phyloP scores from a whole-genome alignment of 768 basidiomycete species.

The Boletus coccyginus region DNA sequence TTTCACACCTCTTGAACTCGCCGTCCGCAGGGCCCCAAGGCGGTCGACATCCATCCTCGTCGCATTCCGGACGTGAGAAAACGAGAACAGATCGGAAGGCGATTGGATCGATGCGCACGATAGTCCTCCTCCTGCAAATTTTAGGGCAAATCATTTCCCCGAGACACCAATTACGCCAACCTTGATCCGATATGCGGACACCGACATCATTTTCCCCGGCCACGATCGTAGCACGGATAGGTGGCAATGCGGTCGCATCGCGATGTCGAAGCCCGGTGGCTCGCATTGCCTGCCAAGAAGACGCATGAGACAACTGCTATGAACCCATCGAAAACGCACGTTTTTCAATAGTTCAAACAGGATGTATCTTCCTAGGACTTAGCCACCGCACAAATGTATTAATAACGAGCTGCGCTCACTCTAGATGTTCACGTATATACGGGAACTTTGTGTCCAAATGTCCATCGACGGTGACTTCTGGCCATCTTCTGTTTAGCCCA shows the following conservation, averaged over 20 bases:
- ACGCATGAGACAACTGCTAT: not conserved
- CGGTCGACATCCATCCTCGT: constrained; percentile 64
- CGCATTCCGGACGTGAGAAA: constrained; percentile 81
- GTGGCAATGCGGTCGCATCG: constrained; percentile 44
- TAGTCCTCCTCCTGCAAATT: constrained; percentile 66
- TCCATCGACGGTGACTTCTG: constrained; percentile 71
- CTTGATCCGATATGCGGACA: constrained; percentile 90
- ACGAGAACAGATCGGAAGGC: constrained; percentile 83
- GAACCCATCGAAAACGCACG: constrained; percentile 40
- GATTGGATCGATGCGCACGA: constrained; percentile 48
- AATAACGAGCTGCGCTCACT: constrained; percentile 44
- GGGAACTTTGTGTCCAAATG: constrained; percentile 68
- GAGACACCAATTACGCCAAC: constrained; percentile 34
- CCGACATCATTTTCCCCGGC: constrained; percentile 70
- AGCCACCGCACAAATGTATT: not conserved
- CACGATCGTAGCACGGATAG: constrained; percentile 72
- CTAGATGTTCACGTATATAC: constrained; percentile 85
- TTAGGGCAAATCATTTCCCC: constrained; percentile 1
- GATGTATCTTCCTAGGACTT: constrained; percentile 56
- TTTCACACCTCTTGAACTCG: constrained; percentile 60
- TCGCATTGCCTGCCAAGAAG: constrained; percentile 57
- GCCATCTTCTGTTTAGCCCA: constrained; percentile 41
- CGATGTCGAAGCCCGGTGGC: constrained; percentile 58
- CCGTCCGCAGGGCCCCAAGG: constrained; percentile 63
- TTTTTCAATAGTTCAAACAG: constrained; percentile 90